Evolutionary conservation across 768 basidiomycete species (phyloP), one percentile per base, ranked within the genome.

Genomic region (Xerocomus brunneocitrinus): DNA sequence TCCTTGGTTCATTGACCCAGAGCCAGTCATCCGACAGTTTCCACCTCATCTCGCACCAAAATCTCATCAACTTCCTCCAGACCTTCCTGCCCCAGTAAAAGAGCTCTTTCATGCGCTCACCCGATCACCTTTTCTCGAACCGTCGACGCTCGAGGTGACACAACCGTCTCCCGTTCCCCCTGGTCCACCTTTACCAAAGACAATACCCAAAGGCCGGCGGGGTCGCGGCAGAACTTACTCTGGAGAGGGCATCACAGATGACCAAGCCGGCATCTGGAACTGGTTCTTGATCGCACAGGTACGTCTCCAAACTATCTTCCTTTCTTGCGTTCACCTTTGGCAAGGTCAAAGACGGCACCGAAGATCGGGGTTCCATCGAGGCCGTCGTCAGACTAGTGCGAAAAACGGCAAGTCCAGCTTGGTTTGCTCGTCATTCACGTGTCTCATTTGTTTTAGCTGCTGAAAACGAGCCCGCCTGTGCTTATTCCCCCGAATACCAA

Each of bases 271-370:
- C 3, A 67, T 90, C n/a, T 91, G 89, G 90, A 79, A 72, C 54
- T 91, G 90, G 89, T 71, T 85, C 14, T 72, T 91, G 12, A 73
- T 84, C 53, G 89, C 84, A 4, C 87, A 91, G 75, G 89, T 85
- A 52, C 31, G 68, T 6, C 10, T 12, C 32, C 35, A 27, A n/a
- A 9, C 1, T 19, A 1, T 12, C 25, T 13, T 4, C 24, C 13
- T 5, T 19, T 1, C 49, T 19, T 6, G 42, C 16, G 8, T 25
- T 56, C 49, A 55, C 55, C 39, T 39, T 22, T 45, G 50, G 14
- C 56, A 19, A 89, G 86, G 88, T 93, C 47, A 93, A 90, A 65
- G 87, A 90, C 60, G 90, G 90, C 8, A 87, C 87, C 7, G 89
- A 92, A 73, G 82, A 79, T 51, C 78, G 84, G 61, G 91, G 89